Percentiles rank a stretch among this genome's conserved stretches.
These are phyloP conservation scores for Aspergillus ochraceoroseus DNA, from an alignment of 2,329 filamentous ascomycete genomes.

Conservation along the genomic window DNA sequence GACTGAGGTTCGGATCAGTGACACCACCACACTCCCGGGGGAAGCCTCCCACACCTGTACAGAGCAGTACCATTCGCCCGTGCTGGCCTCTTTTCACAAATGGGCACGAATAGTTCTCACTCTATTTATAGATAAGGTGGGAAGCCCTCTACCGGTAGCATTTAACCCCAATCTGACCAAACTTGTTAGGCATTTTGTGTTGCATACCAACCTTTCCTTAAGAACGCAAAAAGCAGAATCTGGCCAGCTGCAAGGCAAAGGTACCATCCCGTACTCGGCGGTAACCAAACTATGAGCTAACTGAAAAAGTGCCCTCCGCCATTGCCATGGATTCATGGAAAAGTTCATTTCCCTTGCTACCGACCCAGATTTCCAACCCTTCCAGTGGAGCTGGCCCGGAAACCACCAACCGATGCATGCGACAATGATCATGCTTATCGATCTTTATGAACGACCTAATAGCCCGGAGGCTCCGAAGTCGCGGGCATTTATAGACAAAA, in stretches of 20 bases:
- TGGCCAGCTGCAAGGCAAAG: slow-evolving; percentile 47
- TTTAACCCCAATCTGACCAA: background rate
- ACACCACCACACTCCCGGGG: slow-evolving; percentile 32
- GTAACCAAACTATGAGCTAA: background rate
- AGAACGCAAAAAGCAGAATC: slow-evolving; percentile 46
- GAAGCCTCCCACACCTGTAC: slow-evolving; percentile 36
- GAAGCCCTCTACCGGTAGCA: background rate
- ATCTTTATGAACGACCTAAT: slow-evolving; percentile 46
- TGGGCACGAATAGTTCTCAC: slow-evolving; percentile 45
- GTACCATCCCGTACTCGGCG: slow-evolving; percentile 20
- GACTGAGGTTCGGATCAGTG: slow-evolving; percentile 22
- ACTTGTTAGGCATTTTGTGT: slow-evolving; percentile 42
- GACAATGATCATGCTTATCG: slow-evolving; percentile 46
- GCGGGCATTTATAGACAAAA: slow-evolving; percentile 45
- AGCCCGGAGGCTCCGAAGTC: slow-evolving; percentile 45
- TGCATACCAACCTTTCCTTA: slow-evolving; percentile 47
- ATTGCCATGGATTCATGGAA: slow-evolving; percentile 47
- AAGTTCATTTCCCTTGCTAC: slow-evolving; percentile 48
- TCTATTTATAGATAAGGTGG: slow-evolving; percentile 44
- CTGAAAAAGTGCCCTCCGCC: slow-evolving; percentile 40
- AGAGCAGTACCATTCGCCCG: slow-evolving; percentile 43
- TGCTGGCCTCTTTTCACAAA: slow-evolving; percentile 45
- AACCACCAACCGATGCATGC: slow-evolving; percentile 28
- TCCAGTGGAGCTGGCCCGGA: slow-evolving; percentile 48
- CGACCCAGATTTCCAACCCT: slow-evolving; percentile 46